These are phyloP conservation scores for Ganoderma resinaceum DNA, from an alignment of 1,284 basidiomycete species.

Conservation along the genomic window DNA sequence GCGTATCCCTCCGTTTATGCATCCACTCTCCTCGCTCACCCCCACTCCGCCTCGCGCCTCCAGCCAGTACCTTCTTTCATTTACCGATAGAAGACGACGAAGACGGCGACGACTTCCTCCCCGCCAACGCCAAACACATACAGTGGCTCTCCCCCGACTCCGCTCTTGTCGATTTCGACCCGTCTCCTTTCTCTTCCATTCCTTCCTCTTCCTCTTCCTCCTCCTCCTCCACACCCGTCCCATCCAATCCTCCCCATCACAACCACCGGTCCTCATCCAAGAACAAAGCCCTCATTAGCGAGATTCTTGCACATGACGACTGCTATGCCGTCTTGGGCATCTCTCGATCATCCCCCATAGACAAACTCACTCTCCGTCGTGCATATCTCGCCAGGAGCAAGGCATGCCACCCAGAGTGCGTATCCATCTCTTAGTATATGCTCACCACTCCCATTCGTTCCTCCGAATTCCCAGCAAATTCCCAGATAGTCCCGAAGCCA, in stretches of 20 bases:
- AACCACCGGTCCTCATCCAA: slow-evolving; percentile 30
- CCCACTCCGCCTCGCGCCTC: too few relatives aligned
- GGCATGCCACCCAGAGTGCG: slow-evolving; percentile 86
- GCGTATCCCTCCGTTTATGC: slow-evolving; percentile 19
- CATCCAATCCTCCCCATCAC: slow-evolving; percentile 22
- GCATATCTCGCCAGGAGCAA: slow-evolving; percentile 81
- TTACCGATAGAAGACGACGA: slow-evolving; percentile 62
- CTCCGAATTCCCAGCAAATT: slow-evolving; percentile 68
- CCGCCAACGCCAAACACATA: slow-evolving; percentile 47
- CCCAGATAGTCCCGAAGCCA: slow-evolving; percentile 77
- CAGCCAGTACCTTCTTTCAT: slow-evolving; percentile 66
- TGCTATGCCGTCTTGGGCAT: slow-evolving; percentile 81
- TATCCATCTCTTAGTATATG: slow-evolving; percentile 24
- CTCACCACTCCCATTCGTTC: not conserved
- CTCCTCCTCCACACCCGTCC: slow-evolving; percentile 27
- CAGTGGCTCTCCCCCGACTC: slow-evolving; percentile 44
- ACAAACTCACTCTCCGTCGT: slow-evolving; percentile 71
- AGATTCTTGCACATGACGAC: slow-evolving; percentile 63
- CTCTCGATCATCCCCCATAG: slow-evolving; percentile 54
- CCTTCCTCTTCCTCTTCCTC: slow-evolving; percentile 40
- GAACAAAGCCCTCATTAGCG: slow-evolving; percentile 49
- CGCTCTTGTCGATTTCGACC: not conserved
- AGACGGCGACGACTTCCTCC: slow-evolving; percentile 48
- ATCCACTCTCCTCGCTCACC: not conserved
- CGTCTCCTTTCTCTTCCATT: slow-evolving; percentile 15